A percentile compares a stretch with the other conserved stretches of the same genome.
Evolutionary conservation across 495 filamentous ascomycete genomes (phyloP).

Genomic region (Penicillium simplicissimum): DNA sequence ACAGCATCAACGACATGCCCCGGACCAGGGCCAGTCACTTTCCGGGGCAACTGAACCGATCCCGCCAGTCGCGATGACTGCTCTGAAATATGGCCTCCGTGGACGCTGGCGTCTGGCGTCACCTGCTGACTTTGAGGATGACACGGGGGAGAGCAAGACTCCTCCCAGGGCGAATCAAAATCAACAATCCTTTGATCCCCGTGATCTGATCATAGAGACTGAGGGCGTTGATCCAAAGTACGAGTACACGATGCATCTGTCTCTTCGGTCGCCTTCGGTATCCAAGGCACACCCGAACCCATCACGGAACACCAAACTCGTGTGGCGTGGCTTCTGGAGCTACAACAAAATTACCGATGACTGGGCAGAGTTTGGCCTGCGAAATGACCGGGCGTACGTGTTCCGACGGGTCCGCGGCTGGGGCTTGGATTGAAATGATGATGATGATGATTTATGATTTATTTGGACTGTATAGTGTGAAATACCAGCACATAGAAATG

Average conservation of each 20-base stretch:
- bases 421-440: conserved; percentile 34
- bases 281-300: conserved; percentile 40
- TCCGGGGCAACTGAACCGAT: conserved; percentile 36
- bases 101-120: conserved; percentile 62
- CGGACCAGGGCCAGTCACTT: conserved; percentile 42
- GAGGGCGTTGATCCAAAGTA: conserved; percentile 78
- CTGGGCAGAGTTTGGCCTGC: conserved; percentile 81
- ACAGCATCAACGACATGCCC: conserved; percentile 35
- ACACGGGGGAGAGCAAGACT: conserved; percentile 2
- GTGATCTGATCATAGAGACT: conserved; percentile 76
- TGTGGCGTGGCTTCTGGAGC: conserved; percentile 90
- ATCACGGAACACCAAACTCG: conserved; percentile 75
- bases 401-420: conserved; percentile 75
- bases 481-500: not conserved
- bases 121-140: conserved; percentile 28
- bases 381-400: conserved; percentile 82
- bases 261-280: conserved; percentile 60
- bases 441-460: conserved; percentile 17
- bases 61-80: conserved; percentile 41
- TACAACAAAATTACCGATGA: conserved; percentile 89
- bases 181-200: conserved; percentile 26
- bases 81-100: conserved; percentile 59
- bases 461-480: not conserved
- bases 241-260: conserved; percentile 75
- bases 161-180: conserved; percentile 12